Conservation (phyloP, 495 filamentous ascomycete species). For the Aspergillus conjunctus region DNA sequence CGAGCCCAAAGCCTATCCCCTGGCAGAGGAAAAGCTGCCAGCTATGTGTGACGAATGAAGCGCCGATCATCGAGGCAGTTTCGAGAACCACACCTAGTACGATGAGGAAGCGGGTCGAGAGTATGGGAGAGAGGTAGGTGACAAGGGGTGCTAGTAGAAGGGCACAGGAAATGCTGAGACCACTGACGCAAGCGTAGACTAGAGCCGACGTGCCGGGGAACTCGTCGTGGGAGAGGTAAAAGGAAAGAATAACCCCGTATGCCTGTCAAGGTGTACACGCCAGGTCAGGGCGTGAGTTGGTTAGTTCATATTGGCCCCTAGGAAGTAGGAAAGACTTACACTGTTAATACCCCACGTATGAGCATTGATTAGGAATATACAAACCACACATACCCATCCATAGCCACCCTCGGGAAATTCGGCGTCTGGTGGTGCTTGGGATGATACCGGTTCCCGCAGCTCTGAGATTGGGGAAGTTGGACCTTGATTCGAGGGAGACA, state of each 20-base stretch:
- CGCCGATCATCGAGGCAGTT: slow-evolving; percentile 56
- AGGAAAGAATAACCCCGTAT: slow-evolving; percentile 66
- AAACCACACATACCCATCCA: slow-evolving; percentile 60
- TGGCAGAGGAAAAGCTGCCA: slow-evolving; percentile 75
- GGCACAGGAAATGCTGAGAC: slow-evolving; percentile 62
- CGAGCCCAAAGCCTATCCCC: slow-evolving; percentile 69
- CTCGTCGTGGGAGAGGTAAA: slow-evolving; percentile 61
- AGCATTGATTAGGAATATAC: slow-evolving; percentile 56
- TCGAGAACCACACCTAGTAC: slow-evolving; percentile 57
- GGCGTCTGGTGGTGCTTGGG: no score
- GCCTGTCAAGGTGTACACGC: no score
- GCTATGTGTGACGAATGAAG: slow-evolving; percentile 62
- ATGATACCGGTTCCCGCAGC: no score
- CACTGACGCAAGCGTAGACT: slow-evolving; percentile 69
- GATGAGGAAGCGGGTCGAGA: slow-evolving; percentile 54
- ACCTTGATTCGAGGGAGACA: no score
- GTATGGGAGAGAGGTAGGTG: slow-evolving; percentile 53
- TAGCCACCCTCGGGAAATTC: slow-evolving; percentile 56
- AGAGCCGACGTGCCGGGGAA: slow-evolving; percentile 56
- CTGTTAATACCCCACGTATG: slow-evolving; percentile 64
- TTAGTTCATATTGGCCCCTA: not conserved
- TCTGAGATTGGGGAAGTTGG: no score
- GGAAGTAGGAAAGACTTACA: slow-evolving; percentile 33
- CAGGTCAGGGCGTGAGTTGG: no score
- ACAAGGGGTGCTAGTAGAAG: slow-evolving; percentile 62